Base-by-base conservation (phyloP, 2,329 filamentous ascomycete genomes). In the Curvularia sp. region DNA sequence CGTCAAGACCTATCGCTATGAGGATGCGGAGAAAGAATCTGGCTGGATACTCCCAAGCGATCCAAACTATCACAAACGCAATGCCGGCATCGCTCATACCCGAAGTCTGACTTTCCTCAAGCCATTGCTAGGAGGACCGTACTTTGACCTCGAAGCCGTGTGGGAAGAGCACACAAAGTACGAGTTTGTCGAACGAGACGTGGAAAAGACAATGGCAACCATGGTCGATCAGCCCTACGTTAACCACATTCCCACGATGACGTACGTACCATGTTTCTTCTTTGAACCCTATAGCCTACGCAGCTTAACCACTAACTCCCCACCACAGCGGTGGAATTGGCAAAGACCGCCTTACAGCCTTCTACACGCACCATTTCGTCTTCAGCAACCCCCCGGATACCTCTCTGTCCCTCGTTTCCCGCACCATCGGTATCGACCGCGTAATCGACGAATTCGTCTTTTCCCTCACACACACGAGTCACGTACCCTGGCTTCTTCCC, bases 161-260 rank as follows among this genome's bases (percentile, higher is more conserved):
- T 94, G 90, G 90, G 89, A 92, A 7, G 89, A 93, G 74, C 90
- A 94, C 72, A 90, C 88, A 0, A 82, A 83, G 43, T 89, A 84
- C 65, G 89, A 93, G 71, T 93, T 93, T 71, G 85, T 76, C 1
- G 85, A 88, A 55, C 83, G 89, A 10, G 86, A 85, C 2, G 89
- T 92, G 0, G 86, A 86, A 61, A 85, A 86, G 63, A 93, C 90
- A 0, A 93, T 93, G 90, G 82, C 82, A n/a, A 93, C 90, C 0
- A 93, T 93, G 90, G 89, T 92, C 1, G 82, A 88, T 48, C 86
- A 92, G 72, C 90, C 90, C 1, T 92, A 93, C 68, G 90, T 93
- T 1, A 93, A 93, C 70, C 89, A 93, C 70, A 81, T 92, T 1
- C 88, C 89, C 0, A 92, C 89, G 0, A 82, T 88, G 67, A 79